A percentile compares a stretch with the other conserved stretches of the same genome.
phyloP scores from a whole-genome alignment of 257 asterid genomes.

The Henckelia pumila region DNA sequence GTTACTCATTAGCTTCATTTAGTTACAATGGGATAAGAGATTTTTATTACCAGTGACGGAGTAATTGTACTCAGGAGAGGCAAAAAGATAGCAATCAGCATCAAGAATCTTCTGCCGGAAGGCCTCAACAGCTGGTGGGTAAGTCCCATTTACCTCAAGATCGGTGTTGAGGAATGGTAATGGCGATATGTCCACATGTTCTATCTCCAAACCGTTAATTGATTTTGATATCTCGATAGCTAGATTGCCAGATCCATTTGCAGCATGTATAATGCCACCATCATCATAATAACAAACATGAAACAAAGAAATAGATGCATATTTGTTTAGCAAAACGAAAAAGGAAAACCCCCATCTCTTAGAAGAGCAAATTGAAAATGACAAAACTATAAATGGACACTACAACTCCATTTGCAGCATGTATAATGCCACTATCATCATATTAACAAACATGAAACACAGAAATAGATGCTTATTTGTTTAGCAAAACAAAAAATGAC shows the following conservation, averaged over 20 bases:
- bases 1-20: neutral
- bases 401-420: no score
- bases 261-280: neutral
- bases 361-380: neutral
- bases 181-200: slow-evolving; percentile 65
- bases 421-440: neutral
- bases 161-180: slow-evolving; percentile 76
- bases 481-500: no score
- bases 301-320: neutral
- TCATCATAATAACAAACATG: neutral
- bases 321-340: no score
- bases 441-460: neutral
- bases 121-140: slow-evolving; percentile 71
- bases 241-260: slow-evolving; percentile 14
- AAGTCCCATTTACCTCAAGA: slow-evolving; percentile 71
- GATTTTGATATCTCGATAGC: slow-evolving; percentile 66
- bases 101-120: slow-evolving; percentile 73
- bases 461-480: neutral
- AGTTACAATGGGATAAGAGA: neutral
- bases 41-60: slow-evolving; percentile 62
- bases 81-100: slow-evolving; percentile 74
- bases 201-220: slow-evolving; percentile 62
- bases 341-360: no score
- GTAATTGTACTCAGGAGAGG: slow-evolving; percentile 90
- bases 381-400: no score